phyloP scores from a whole-genome alignment of 208 protist genomes.

The Naegleria lovaniensis region DNA sequence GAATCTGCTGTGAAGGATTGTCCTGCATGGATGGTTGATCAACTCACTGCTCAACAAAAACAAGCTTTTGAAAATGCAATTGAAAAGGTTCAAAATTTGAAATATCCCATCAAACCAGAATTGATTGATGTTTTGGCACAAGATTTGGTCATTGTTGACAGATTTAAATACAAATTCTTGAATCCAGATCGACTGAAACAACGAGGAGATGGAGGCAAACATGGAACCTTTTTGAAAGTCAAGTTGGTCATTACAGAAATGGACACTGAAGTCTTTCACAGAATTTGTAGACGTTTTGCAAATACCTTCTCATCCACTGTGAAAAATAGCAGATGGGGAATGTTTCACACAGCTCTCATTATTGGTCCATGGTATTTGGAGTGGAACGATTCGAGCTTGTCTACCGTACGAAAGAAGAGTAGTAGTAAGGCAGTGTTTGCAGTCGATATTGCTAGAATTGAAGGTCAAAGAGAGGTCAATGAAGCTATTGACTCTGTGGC shows the following conservation, averaged over 20 bases:
- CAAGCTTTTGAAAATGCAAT: constrained; percentile 12
- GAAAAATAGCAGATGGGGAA: not conserved
- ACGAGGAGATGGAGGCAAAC: not conserved
- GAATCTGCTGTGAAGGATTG: not conserved
- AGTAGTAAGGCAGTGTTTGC: not conserved
- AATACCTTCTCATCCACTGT: not conserved
- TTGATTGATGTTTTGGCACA: not conserved
- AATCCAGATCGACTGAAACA: not conserved
- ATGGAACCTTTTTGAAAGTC: not conserved
- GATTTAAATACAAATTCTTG: constrained; percentile 5
- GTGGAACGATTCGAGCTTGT: constrained; percentile 1
- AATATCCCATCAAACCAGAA: not conserved
- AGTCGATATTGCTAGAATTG: constrained; percentile 5
- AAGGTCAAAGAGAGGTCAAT: not conserved
- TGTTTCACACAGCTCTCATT: constrained; percentile 23
- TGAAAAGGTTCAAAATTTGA: constrained; percentile 6
- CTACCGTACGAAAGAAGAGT: not conserved
- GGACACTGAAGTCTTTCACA: not conserved
- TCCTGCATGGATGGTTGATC: not conserved
- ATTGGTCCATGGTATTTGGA: constrained; percentile 25
- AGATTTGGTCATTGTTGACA: not conserved
- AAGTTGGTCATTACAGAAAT: constrained; percentile 20
- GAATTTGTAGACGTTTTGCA: not conserved
- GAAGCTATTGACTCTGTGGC: constrained; percentile 2
- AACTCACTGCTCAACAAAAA: not conserved